Evolutionary conservation across 2,329 filamentous ascomycete species (phyloP).

Genomic region (Paramyrothecium roridum): DNA sequence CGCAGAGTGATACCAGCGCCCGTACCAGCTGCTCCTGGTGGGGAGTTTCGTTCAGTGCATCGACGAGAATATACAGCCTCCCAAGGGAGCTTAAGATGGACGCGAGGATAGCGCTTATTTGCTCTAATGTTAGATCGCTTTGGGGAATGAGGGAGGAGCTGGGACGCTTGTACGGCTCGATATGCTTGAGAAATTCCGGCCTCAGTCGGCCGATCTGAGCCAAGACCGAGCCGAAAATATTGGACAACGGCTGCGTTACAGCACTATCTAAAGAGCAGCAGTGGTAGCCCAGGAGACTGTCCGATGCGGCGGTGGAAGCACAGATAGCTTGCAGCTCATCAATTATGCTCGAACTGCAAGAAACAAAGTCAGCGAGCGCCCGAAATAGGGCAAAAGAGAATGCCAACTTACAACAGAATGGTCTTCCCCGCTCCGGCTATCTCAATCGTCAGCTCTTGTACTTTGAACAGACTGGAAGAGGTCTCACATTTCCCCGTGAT

Average conservation of each 20-base stretch:
- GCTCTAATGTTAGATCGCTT: slow-evolving; percentile 11
- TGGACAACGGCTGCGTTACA: slow-evolving; percentile 18
- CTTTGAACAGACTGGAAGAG: not conserved
- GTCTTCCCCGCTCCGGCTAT: slow-evolving; percentile 24
- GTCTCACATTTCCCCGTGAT: slow-evolving; percentile 19
- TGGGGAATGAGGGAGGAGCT: slow-evolving; percentile 11
- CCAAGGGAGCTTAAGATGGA: slow-evolving; percentile 6
- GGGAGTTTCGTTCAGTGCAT: slow-evolving; percentile 18
- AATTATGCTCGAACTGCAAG: slow-evolving; percentile 15
- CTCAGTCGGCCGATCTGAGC: slow-evolving; percentile 12
- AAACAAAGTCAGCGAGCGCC: not conserved
- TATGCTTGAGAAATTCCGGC: slow-evolving; percentile 11
- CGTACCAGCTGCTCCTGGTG: slow-evolving; percentile 9
- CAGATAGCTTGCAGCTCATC: slow-evolving; percentile 11
- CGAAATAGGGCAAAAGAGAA: not conserved
- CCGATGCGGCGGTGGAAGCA: slow-evolving; percentile 2
- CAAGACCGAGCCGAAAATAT: slow-evolving; percentile 23
- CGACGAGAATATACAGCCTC: slow-evolving; percentile 15
- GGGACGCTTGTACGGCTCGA: slow-evolving; percentile 9
- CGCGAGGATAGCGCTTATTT: slow-evolving; percentile 10
- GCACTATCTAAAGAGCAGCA: slow-evolving; percentile 19
- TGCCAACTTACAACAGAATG: slow-evolving; percentile 16
- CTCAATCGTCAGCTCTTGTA: not conserved
- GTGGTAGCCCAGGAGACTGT: slow-evolving; percentile 15
- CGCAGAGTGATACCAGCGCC: slow-evolving; percentile 10